These are phyloP conservation scores for Hemerocallis citrina DNA, from an alignment of 106 monocot genomes.

Conservation along the genomic window DNA sequence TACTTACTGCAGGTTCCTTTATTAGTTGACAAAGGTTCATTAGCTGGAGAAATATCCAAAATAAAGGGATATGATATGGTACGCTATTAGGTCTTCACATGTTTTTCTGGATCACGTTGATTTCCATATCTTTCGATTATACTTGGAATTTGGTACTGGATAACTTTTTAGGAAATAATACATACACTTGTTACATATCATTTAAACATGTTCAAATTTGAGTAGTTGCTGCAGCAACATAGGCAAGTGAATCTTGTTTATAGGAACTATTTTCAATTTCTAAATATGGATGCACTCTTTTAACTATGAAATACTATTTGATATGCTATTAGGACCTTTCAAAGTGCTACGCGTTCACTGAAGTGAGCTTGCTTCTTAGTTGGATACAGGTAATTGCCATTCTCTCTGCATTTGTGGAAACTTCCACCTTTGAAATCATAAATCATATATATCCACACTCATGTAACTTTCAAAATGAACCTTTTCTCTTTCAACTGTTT, in stretches of 20 bases:
- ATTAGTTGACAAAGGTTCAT: constrained; percentile 23
- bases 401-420: background rate
- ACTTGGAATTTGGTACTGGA: background rate
- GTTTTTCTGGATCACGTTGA: background rate
- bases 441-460: background rate
- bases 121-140: background rate
- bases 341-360: background rate
- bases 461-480: background rate
- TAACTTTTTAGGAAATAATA: too few species aligned
- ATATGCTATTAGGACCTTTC: constrained; percentile 18
- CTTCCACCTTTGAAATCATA: background rate
- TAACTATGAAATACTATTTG: background rate
- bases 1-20: constrained; percentile 32
- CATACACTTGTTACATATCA: background rate
- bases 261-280: background rate
- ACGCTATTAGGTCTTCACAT: background rate
- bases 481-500: too few species aligned
- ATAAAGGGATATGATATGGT: constrained; percentile 28
- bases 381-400: constrained; percentile 39
- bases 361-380: constrained; percentile 26
- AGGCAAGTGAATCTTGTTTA: too few species aligned
- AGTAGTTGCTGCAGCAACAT: background rate
- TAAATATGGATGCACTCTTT: background rate
- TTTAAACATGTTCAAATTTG: background rate
- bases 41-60: constrained; percentile 39